Evolutionary conservation across 1,139 yeast species (phyloP), one percentile per base, ranked within the genome.

Genomic region (Dujonia santamariae): DNA sequence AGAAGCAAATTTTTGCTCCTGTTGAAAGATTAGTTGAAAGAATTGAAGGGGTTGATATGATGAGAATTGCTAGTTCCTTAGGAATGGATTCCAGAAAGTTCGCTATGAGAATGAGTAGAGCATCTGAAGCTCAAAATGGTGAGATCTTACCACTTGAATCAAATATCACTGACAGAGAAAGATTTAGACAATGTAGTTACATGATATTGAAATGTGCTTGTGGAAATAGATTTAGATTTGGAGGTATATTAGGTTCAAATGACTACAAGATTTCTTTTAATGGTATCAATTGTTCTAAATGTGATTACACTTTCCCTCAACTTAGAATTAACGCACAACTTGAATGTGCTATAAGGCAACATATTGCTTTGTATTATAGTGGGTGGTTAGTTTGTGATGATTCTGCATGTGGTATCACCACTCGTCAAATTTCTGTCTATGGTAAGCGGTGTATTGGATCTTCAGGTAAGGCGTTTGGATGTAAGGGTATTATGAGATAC

Each of bases 341-440:
- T 30, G 97, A 90, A 54, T 56, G 64, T 13, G 67, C 78, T 33
- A 75, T 92, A 20, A 71, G 97, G 38, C 60, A 67, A 5, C 86
- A 81, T 45, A 79, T 92, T 33, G 69, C 90, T 0, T 56, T 71
- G 26, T 94, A 90, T 58, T 94, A 94, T 53, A 80, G 85, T 13
- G 94, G 92, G 4, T 81, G 95, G 90, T 63, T 88, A 27, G 64
- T 61, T 0, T 94, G 99, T 61, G 94, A 85, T 53, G 97, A 90
- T 47, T 57, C 78, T 2, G 76, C 94, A 1, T 94, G 99, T 65
- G 88, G 85, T 7, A 67, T 77, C 36, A 70, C 73, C 15, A 90
- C 97, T 0, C 72, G 97, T 42, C 96, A 90, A 52, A 73, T 92
- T 17, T 80, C 92, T 11, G 97, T 90, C 3, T 88, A 86, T 51